phyloP scores from a whole-genome alignment of 176 grass and related monocot species.

The Carex pumila region DNA sequence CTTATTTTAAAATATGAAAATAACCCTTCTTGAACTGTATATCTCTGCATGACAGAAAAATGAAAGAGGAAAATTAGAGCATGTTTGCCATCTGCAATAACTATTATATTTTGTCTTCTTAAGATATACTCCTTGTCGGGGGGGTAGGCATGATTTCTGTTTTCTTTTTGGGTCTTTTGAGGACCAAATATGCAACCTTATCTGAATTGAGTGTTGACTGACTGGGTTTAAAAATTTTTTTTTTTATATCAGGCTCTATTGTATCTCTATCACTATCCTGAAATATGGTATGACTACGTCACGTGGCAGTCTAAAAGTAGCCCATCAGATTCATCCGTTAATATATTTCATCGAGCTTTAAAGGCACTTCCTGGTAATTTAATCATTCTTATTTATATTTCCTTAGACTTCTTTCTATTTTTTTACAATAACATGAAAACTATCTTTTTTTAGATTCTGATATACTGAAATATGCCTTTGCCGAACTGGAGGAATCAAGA shows the following conservation, averaged over 20 bases:
- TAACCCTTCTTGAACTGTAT: background rate
- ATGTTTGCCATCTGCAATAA: background rate
- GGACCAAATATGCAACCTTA: conserved; percentile 9
- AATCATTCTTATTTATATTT: conserved; percentile 11
- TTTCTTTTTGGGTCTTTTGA: background rate
- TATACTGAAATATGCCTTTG: conserved; percentile 86
- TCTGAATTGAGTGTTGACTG: conserved; percentile 11
- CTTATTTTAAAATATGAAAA: background rate
- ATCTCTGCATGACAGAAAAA: background rate
- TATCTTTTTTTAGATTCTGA: conserved; percentile 59
- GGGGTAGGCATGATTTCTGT: background rate
- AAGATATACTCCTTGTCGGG: background rate
- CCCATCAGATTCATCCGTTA: conserved; percentile 71
- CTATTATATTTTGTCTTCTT: background rate
- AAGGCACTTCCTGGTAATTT: conserved; percentile 91
- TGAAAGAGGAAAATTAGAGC: background rate
- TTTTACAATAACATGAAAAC: background rate
- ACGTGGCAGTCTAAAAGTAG: conserved; percentile 73
- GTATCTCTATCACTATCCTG: conserved; percentile 99
- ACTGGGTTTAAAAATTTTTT: background rate
- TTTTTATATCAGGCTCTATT: conserved; percentile 57
- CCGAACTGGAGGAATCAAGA: conserved; percentile 83
- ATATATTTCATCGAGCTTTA: conserved; percentile 93
- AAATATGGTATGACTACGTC: conserved; percentile 96
- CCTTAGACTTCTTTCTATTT: background rate